Evolutionary conservation across 2,329 filamentous ascomycete species (phyloP), one percentile per base, ranked within the genome.

Genomic region (Ascosphaera acerosa): DNA sequence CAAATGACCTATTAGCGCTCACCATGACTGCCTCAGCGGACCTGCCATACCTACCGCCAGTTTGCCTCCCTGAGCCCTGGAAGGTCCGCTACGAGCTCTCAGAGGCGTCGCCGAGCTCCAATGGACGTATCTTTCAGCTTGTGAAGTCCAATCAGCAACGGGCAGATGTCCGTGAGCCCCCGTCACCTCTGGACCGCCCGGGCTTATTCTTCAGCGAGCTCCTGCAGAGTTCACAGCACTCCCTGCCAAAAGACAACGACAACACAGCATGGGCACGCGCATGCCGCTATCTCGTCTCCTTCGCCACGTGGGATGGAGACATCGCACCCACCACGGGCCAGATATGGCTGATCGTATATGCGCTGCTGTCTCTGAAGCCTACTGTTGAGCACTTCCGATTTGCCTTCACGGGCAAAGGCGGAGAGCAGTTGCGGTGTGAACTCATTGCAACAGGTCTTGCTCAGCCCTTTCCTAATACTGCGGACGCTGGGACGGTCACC

Each of bases 381-480:
- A 41, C 43, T 2, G 37, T 44, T 6, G 53, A 55, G 35, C 36
- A 41, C 3, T 46, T 55, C 28, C 43, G 51, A 7, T 37, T 52
- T 2, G 41, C 41, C 4, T 40, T 56, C 1, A 28, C 33, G 9
- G 52, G 52, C 1, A 9, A 35, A 6, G 39, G 41, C 2, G 43
- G 41, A 3, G 41, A 45, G 1, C 10, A 41, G 2, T 30, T 52
- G 10, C 37, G 37, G 6, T 34, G 38, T 4, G 47, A 53, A 31
- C 35, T 53, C 7, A 40, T 45, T 14, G 37, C 44, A 4, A 45
- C 47, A 12, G 55, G 55, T n/a, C 45, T 62, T 4, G 57, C 53
- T 4, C 47, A 52, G 10, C 40, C 48, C 17, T 51, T 59, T 40
- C 55, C 54, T 4, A 47, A 39, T 27, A 48, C 43, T 37, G 54